These are phyloP conservation scores for Kwoniella shivajii DNA, from an alignment of 1,284 basidiomycete species.

Conservation along the genomic window DNA sequence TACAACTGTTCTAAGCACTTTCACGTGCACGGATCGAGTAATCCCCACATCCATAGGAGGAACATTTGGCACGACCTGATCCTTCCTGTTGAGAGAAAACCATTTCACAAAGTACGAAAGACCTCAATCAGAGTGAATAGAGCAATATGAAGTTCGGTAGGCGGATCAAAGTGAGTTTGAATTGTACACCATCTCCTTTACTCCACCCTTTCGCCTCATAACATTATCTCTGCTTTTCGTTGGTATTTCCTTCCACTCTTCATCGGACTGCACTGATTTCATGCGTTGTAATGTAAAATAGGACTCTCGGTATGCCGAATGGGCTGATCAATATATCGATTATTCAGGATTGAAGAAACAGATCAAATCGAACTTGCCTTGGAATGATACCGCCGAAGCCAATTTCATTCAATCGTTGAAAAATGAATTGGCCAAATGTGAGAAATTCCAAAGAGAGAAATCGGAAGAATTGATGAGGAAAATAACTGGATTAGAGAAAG, in stretches of 20 bases:
- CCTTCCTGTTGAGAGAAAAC: too few relatives aligned
- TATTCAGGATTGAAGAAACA: conserved; percentile 87
- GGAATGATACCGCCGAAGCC: conserved; percentile 77
- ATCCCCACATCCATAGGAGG: too few relatives aligned
- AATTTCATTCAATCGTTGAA: conserved; percentile 79
- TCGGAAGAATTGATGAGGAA: conserved; percentile 78
- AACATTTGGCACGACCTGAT: neutral
- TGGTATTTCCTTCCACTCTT: neutral
- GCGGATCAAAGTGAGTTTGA: conserved; percentile 74
- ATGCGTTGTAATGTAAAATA: conserved; percentile 54
- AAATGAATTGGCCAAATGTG: conserved; percentile 90
- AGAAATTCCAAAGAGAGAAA: conserved; percentile 92
- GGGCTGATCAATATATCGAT: conserved; percentile 86
- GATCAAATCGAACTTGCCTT: conserved; percentile 66
- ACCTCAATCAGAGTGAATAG: neutral
- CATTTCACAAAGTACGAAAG: too few relatives aligned
- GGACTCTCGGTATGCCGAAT: conserved; percentile 84
- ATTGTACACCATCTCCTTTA: neutral
- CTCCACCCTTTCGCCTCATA: neutral
- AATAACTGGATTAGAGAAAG: conserved; percentile 77
- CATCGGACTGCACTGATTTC: neutral
- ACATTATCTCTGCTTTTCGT: neutral
- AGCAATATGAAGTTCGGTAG: conserved; percentile 79
- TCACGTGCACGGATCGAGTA: too few relatives aligned
- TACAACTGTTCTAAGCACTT: too few relatives aligned